A percentile compares a stretch with the other conserved stretches of the same genome.
Conservation (phyloP, 257 asterid species). For the Asclepias syriaca region DNA sequence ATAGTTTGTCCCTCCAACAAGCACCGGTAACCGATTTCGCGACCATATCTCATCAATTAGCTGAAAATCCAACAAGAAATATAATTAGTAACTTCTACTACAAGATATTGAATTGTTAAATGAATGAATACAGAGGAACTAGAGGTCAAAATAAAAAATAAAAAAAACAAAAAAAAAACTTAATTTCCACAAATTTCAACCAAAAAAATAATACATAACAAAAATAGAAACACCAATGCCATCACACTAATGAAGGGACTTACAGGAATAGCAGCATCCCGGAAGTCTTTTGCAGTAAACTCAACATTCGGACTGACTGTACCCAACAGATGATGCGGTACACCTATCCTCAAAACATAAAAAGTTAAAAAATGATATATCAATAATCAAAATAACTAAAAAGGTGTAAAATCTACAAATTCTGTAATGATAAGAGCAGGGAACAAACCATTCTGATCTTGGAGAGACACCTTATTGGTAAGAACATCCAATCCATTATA, state of each 20-base stretch:
- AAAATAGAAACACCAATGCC: neutral
- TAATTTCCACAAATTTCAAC: neutral
- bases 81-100: neutral
- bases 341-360: slow-evolving; percentile 41
- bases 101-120: neutral
- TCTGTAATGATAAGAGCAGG: slow-evolving; percentile 4
- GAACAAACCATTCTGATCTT: slow-evolving; percentile 62
- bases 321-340: slow-evolving; percentile 87
- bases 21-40: slow-evolving; percentile 73
- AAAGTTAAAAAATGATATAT: slow-evolving; percentile 9
- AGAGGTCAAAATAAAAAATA: neutral
- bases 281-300: slow-evolving; percentile 81
- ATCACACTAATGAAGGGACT: slow-evolving; percentile 20
- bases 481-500: slow-evolving; percentile 84
- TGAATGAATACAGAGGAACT: neutral
- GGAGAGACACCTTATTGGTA: slow-evolving; percentile 68
- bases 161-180: neutral
- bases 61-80: slow-evolving; percentile 31
- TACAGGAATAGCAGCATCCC: slow-evolving; percentile 70
- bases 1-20: slow-evolving; percentile 97
- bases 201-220: neutral
- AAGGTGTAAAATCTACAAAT: neutral
- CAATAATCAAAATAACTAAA: slow-evolving; percentile 1
- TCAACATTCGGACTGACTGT: slow-evolving; percentile 58
- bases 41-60: slow-evolving; percentile 73